These are phyloP conservation scores for Claviceps sp. DNA, from an alignment of 2,329 filamentous ascomycete genomes.

Conservation along the genomic window DNA sequence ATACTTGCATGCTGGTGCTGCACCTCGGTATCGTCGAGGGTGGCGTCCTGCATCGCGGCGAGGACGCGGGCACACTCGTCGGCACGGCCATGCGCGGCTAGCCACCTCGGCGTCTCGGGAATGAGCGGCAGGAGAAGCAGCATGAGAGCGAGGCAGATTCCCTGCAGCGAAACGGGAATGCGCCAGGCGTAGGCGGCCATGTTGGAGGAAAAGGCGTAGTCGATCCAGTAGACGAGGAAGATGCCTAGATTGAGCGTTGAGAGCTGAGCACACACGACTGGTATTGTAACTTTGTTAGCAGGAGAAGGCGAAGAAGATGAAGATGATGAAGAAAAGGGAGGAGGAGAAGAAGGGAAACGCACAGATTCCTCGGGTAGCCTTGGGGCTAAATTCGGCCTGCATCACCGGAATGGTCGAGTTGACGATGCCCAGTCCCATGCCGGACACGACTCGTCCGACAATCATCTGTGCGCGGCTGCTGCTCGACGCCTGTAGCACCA, in stretches of 20 bases:
- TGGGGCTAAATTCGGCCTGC: conserved; percentile 28
- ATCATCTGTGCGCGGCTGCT: conserved; percentile 30
- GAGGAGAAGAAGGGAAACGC: conserved; percentile 1
- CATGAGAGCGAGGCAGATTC: conserved; percentile 26
- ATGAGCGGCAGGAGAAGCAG: conserved; percentile 23
- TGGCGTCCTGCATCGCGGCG: not conserved
- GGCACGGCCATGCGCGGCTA: conserved; percentile 23
- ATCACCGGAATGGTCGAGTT: conserved; percentile 16
- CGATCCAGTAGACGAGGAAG: conserved; percentile 31
- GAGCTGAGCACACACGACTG: conserved; percentile 31
- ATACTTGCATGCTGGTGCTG: not conserved
- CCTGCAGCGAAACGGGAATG: conserved; percentile 27
- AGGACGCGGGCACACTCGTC: conserved; percentile 24
- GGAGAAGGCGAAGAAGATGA: not conserved
- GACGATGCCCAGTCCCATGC: conserved; percentile 9
- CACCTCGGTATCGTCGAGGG: not conserved
- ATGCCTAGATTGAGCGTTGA: conserved; percentile 34
- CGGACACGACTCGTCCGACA: conserved; percentile 32
- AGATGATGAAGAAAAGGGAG: not conserved
- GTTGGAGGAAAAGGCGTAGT: conserved; percentile 25
- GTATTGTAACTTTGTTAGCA: not conserved
- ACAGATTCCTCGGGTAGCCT: conserved; percentile 23
- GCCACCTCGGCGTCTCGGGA: conserved; percentile 30
- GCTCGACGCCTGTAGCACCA: conserved; percentile 29
- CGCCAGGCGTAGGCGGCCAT: conserved; percentile 23